Evolutionary conservation across 176 grass and related monocot genomes (phyloP).

Genomic region (Oryza meyeriana): DNA sequence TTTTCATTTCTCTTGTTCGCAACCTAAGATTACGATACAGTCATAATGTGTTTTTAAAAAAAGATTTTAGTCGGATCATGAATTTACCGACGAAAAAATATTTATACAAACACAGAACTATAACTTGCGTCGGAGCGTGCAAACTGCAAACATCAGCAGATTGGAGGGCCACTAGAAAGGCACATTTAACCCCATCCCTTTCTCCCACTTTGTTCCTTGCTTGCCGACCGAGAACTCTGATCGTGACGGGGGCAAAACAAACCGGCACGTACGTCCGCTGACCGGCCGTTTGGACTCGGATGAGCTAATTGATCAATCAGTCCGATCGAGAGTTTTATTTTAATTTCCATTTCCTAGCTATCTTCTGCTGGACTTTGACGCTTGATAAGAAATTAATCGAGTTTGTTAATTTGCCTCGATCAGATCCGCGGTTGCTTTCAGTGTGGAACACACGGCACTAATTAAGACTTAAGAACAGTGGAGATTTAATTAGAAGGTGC

Average conservation of each 20-base stretch:
- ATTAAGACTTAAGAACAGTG: not conserved
- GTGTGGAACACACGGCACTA: slow-evolving; percentile 22
- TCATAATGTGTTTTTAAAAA: too few relatives aligned
- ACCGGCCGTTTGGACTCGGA: not conserved
- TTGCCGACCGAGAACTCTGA: slow-evolving; percentile 47
- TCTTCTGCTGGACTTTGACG: not conserved
- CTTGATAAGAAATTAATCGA: not conserved
- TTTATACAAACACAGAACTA: too few relatives aligned
- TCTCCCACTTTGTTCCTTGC: slow-evolving; percentile 36
- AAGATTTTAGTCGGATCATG: too few relatives aligned
- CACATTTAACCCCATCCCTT: slow-evolving; percentile 30
- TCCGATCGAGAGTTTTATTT: not conserved
- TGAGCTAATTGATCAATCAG: not conserved
- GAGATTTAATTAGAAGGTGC: not conserved
- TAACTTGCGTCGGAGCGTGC: not conserved
- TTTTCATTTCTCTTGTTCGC: too few relatives aligned
- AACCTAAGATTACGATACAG: too few relatives aligned
- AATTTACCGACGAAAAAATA: too few relatives aligned
- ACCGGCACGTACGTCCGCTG: slow-evolving; percentile 7
- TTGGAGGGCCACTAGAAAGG: not conserved
- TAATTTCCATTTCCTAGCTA: not conserved
- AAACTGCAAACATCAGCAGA: not conserved
- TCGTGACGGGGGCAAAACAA: not conserved
- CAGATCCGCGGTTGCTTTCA: slow-evolving; percentile 50
- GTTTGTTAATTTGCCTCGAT: not conserved